phyloP scores from a whole-genome alignment of 306 rosid genomes.

The Hippophae gyantsensis region DNA sequence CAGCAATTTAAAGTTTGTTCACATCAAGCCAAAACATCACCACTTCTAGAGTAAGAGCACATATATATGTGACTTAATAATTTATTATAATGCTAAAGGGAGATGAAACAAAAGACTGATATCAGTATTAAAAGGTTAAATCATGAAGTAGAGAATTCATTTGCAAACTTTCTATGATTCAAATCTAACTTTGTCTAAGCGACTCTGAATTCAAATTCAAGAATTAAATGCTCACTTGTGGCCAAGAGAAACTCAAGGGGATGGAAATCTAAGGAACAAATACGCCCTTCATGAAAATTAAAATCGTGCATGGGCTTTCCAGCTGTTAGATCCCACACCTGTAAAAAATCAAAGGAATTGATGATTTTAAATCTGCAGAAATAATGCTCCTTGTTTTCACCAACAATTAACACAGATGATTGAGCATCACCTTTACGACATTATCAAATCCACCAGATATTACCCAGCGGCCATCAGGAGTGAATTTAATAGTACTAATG shows the following conservation, averaged over 20 bases:
- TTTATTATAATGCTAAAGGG: no score
- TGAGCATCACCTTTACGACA: slow-evolving; percentile 69
- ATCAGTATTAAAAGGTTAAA: no score
- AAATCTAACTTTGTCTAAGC: no score
- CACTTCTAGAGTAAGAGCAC: no score
- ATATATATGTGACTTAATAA: no score
- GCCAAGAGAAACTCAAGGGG: slow-evolving; percentile 97
- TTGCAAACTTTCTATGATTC: no score
- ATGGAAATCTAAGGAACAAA: slow-evolving; percentile 79
- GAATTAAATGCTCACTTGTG: slow-evolving; percentile 47
- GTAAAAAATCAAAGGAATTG: slow-evolving; percentile 13
- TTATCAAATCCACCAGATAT: slow-evolving; percentile 95
- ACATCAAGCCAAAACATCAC: no score
- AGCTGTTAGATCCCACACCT: slow-evolving; percentile 99
- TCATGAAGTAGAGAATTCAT: no score
- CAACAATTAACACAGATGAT: slow-evolving; percentile 1
- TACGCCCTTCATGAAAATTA: slow-evolving; percentile 82
- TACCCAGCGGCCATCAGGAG: slow-evolving; percentile 99
- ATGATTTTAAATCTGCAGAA: slow-evolving; percentile 10
- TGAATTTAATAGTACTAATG: slow-evolving; percentile 74
- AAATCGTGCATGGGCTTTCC: slow-evolving; percentile 94
- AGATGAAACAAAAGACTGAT: no score
- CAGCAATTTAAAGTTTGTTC: no score
- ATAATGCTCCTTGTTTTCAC: slow-evolving; percentile 14
- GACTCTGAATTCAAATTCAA: no score